Evolutionary conservation across 2,329 filamentous ascomycete genomes (phyloP).

Genomic region (Triangularia setosa): DNA sequence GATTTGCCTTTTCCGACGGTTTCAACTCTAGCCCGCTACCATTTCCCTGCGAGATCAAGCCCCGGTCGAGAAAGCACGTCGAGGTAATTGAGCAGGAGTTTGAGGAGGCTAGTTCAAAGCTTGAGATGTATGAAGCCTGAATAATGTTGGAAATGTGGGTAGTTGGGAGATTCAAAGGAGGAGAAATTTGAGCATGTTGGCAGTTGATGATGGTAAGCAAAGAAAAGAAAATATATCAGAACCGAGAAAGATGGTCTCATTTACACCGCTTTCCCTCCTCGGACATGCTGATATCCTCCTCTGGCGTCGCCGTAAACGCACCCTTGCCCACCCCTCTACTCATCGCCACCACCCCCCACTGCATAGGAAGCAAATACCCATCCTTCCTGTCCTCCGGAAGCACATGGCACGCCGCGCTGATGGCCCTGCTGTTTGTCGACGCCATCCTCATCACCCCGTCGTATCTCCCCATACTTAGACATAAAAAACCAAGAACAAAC

Average conservation of each 20-base stretch:
- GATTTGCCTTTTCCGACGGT: slow-evolving; percentile 40
- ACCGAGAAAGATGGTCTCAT: too few relatives aligned
- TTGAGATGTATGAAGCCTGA: slow-evolving; percentile 27
- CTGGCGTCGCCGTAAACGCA: too few relatives aligned
- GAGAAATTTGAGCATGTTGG: too few relatives aligned
- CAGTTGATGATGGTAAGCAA: too few relatives aligned
- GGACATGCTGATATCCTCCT: too few relatives aligned
- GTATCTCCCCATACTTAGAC: background rate
- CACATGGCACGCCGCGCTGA: background rate
- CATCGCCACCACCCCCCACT: too few relatives aligned
- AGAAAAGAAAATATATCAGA: too few relatives aligned
- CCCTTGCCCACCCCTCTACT: too few relatives aligned
- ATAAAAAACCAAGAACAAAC: background rate
- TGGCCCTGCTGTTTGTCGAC: background rate
- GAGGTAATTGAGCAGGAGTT: slow-evolving; percentile 34
- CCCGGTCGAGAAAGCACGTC: slow-evolving; percentile 32
- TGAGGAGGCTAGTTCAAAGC: slow-evolving; percentile 23
- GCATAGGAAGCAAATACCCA: too few relatives aligned
- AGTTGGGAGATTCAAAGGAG: too few relatives aligned
- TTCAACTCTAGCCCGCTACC: slow-evolving; percentile 41
- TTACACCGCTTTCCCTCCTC: too few relatives aligned
- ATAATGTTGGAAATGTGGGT: background rate
- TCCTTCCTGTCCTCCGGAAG: too few relatives aligned
- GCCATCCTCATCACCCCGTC: background rate
- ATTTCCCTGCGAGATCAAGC: slow-evolving; percentile 38